Conservation (phyloP, 345 rosid species). For the Euphorbia peplus region DNA sequence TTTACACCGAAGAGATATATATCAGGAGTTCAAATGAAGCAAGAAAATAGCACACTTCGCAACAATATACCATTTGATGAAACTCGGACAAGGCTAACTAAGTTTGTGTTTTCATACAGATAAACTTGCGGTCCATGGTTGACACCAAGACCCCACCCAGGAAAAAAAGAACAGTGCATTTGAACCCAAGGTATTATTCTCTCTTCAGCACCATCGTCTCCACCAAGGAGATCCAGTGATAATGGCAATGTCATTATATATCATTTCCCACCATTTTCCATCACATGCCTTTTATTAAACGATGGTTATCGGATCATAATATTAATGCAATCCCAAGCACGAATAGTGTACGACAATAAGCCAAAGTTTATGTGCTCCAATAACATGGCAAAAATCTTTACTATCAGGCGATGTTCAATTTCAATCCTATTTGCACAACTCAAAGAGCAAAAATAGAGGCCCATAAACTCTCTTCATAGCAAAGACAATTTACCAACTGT, state of each 20-base stretch:
- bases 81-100: neutral
- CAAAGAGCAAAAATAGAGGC: neutral
- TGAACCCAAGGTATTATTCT: neutral
- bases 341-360: neutral
- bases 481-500: neutral
- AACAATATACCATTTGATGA: neutral
- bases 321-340: neutral
- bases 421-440: neutral
- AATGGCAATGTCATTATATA: neutral
- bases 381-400: neutral
- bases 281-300: neutral
- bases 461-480: neutral
- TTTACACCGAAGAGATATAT: neutral
- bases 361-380: neutral
- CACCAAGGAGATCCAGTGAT: neutral
- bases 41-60: neutral
- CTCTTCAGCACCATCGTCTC: neutral
- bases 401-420: neutral
- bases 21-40: neutral
- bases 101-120: neutral
- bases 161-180: neutral
- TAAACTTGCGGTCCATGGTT: neutral
- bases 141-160: neutral
- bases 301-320: neutral
- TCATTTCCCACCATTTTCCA: neutral